Evolutionary conservation across 768 basidiomycete species (phyloP).

Genomic region (Gymnopilus junonius): DNA sequence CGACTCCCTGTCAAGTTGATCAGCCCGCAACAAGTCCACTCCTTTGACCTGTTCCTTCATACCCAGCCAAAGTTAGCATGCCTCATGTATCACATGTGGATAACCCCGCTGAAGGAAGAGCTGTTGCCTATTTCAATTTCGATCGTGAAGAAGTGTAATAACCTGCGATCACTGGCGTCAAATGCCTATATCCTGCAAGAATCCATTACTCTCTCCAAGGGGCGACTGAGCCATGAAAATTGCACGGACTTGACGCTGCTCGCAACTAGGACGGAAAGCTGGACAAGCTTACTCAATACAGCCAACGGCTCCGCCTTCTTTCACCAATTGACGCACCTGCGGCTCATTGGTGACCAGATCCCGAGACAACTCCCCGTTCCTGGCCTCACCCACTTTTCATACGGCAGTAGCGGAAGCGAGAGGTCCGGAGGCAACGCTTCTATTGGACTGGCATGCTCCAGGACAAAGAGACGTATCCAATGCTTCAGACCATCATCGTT

Average conservation of each 20-base stretch:
- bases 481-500: constrained; percentile 34
- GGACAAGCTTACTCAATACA: constrained; percentile 24
- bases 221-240: constrained; percentile 29
- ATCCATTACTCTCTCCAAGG: constrained; percentile 23
- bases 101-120: constrained; percentile 33
- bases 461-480: constrained; percentile 28
- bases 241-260: constrained; percentile 38
- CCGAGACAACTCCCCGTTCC: constrained; percentile 25
- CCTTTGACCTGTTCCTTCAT: constrained; percentile 31
- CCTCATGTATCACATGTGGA: constrained; percentile 38
- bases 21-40: constrained; percentile 33
- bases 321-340: constrained; percentile 35
- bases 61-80: constrained; percentile 16
- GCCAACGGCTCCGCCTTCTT: constrained; percentile 32
- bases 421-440: constrained; percentile 6
- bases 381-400: constrained; percentile 37
- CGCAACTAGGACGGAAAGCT: constrained; percentile 26
- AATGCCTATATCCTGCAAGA: constrained; percentile 31
- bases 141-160: constrained; percentile 35
- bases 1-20: constrained; percentile 36
- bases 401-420: constrained; percentile 22
- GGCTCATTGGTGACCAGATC: constrained; percentile 34
- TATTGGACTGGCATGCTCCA: constrained; percentile 23
- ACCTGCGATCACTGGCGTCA: constrained; percentile 35
- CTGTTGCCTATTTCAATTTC: constrained; percentile 18